These are phyloP conservation scores for Arthrobotrys musiformis DNA, from an alignment of 2,329 filamentous ascomycete species.

Conservation along the genomic window DNA sequence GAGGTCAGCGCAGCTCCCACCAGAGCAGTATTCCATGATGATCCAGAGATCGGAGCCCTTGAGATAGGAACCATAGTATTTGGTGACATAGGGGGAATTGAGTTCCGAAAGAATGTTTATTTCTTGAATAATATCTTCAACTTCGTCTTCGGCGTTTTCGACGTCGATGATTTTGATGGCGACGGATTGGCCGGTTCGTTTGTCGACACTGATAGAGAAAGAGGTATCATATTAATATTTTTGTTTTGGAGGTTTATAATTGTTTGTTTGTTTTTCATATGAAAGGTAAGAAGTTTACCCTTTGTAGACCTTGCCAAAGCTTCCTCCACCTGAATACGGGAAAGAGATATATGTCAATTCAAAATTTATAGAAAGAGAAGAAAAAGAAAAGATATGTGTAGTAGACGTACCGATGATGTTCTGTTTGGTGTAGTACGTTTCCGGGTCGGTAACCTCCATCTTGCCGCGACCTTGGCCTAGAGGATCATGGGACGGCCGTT, in stretches of 20 bases:
- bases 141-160: conserved; percentile 98
- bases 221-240: not conserved
- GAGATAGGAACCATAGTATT: conserved; percentile 96
- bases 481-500: conserved; percentile 45
- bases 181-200: conserved; percentile 88
- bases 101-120: conserved; percentile 97
- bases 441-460: conserved; percentile 76
- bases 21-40: conserved; percentile 98
- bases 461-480: conserved; percentile 44
- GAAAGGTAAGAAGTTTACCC: conserved; percentile 69
- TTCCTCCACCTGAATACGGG: conserved; percentile 78
- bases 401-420: conserved; percentile 78
- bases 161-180: conserved; percentile 99
- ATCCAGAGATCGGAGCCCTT: conserved; percentile 98
- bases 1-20: conserved; percentile 92
- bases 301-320: conserved; percentile 99
- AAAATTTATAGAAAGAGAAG: not conserved
- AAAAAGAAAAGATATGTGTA: not conserved
- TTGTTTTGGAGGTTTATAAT: not conserved
- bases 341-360: not conserved
- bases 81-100: conserved; percentile 94
- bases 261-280: not conserved
- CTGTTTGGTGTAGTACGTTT: conserved; percentile 91
- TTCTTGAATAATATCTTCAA: conserved; percentile 99
- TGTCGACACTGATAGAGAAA: conserved; percentile 76